Conservation (phyloP, 257 asterid genomes). For the Vinca minor region DNA sequence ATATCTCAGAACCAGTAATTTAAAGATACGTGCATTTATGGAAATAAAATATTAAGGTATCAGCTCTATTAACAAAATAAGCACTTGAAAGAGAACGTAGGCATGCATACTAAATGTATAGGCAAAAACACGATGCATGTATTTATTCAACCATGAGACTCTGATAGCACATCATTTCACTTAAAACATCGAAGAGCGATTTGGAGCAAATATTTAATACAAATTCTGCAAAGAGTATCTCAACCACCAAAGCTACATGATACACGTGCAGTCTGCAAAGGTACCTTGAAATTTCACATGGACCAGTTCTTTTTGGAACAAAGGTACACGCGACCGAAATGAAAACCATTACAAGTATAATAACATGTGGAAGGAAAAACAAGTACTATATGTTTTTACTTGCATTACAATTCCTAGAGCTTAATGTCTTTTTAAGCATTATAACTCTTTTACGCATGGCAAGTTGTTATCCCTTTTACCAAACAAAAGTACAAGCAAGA, state of each 20-base stretch:
- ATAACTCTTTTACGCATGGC: too few species aligned
- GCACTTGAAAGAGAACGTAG: not conserved
- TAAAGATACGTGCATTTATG: not conserved
- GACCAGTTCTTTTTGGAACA: not conserved
- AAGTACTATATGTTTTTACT: too few species aligned
- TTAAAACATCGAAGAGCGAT: not conserved
- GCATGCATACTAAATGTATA: not conserved
- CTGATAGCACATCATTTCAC: not conserved
- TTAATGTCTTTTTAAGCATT: too few species aligned
- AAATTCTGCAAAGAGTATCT: not conserved
- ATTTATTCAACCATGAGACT: not conserved
- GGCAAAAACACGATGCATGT: not conserved
- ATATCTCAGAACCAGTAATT: not conserved
- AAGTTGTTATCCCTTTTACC: not conserved
- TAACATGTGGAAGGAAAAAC: not conserved
- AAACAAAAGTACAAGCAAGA: not conserved
- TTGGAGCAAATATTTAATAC: not conserved
- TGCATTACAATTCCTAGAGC: too few species aligned
- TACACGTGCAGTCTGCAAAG: not conserved
- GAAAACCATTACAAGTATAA: not conserved
- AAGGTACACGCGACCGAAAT: not conserved
- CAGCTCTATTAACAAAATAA: not conserved
- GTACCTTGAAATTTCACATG: not conserved
- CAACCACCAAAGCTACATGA: not conserved
- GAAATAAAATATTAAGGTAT: not conserved